A percentile compares a stretch with the other conserved stretches of the same genome.
Evolutionary conservation across 331 rosid species (phyloP).

Genomic region (Pyrus hybrid): DNA sequence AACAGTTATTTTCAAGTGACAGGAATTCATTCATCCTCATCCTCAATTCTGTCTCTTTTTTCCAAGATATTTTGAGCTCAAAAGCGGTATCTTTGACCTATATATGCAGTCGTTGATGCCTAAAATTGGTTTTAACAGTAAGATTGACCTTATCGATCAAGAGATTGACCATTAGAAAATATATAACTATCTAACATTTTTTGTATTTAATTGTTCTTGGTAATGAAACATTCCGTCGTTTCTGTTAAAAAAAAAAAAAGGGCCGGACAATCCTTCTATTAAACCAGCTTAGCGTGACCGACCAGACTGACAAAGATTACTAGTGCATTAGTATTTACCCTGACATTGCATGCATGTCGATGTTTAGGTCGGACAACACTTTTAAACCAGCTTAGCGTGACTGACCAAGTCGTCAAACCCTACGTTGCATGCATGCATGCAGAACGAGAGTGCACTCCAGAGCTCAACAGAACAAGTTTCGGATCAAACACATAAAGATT

Average conservation of each 20-base stretch:
- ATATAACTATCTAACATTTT: too few relatives aligned
- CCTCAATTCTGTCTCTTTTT: not conserved
- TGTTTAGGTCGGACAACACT: not conserved
- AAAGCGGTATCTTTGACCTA: not conserved
- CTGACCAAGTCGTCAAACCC: not conserved
- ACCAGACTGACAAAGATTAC: not conserved
- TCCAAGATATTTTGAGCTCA: not conserved
- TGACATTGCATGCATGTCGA: not conserved
- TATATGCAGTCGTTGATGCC: not conserved
- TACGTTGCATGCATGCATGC: not conserved
- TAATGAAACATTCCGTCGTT: not conserved
- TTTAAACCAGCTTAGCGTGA: too few relatives aligned
- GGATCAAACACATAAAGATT: not conserved
- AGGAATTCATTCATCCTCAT: not conserved
- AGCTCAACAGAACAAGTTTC: not conserved
- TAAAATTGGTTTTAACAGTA: not conserved
- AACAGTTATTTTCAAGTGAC: slow-evolving; percentile 12
- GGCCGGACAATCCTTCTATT: not conserved
- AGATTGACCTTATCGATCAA: not conserved
- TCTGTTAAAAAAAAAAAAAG: not conserved
- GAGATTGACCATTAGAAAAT: not conserved
- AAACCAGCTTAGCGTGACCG: not conserved
- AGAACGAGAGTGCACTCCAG: not conserved
- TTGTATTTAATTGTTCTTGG: not conserved
- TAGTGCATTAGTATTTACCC: not conserved